These are phyloP conservation scores for Malania oleifera DNA, from an alignment of 164 flowering plant species.

Conservation along the genomic window DNA sequence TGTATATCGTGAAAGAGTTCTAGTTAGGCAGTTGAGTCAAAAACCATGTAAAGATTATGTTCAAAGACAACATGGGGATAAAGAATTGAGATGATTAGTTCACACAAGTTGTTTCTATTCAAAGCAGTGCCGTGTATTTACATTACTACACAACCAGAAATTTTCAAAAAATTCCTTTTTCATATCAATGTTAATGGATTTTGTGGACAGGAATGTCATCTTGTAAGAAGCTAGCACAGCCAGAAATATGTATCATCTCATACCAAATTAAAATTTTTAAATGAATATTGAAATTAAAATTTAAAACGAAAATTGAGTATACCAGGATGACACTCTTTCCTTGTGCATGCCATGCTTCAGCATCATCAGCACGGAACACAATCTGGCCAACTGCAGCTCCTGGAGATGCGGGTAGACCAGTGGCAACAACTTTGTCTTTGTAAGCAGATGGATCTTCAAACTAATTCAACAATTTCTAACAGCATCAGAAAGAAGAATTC, in stretches of 20 bases:
- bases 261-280: neutral
- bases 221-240: neutral
- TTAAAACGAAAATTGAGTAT: conserved; percentile 10
- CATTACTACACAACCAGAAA: too few species aligned
- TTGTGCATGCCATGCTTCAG: conserved; percentile 95
- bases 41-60: neutral
- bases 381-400: conserved; percentile 98
- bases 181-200: too few species aligned
- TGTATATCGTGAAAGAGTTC: neutral
- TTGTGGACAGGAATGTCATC: too few species aligned
- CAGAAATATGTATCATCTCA: neutral
- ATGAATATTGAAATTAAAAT: neutral
- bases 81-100: too few species aligned
- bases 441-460: conserved; percentile 85
- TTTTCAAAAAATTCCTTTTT: too few species aligned
- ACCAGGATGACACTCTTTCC: conserved; percentile 91
- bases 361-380: conserved; percentile 89
- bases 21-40: neutral
- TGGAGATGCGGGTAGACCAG: conserved; percentile 96
- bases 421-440: conserved; percentile 73
- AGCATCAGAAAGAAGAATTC: neutral
- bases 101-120: too few species aligned
- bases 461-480: conserved; percentile 30
- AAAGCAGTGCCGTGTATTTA: too few species aligned
- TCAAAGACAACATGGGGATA: neutral